These are phyloP conservation scores for Paspalum notatum DNA, from an alignment of 176 grass and related monocot genomes.

Conservation along the genomic window DNA sequence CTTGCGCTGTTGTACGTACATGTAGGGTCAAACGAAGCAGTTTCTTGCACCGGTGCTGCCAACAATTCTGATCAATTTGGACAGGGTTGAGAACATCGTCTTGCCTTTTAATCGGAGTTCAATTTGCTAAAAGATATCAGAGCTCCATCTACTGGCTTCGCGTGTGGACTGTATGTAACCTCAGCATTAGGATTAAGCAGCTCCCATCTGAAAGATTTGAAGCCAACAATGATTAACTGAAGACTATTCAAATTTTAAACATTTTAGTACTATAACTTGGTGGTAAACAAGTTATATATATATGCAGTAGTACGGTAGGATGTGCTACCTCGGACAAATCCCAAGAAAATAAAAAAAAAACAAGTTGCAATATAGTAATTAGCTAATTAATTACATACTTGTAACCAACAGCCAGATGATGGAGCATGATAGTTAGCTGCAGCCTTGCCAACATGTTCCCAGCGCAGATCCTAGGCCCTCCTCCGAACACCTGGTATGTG, in stretches of 20 bases:
- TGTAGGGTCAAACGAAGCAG: not conserved
- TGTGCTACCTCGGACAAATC: not conserved
- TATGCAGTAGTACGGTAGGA: not conserved
- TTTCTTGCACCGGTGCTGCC: not conserved
- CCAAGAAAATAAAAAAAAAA: not conserved
- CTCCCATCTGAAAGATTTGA: slow-evolving; percentile 41
- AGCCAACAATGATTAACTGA: not conserved
- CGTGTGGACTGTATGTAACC: slow-evolving; percentile 11
- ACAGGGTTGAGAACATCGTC: not conserved
- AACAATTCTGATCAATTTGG: no score
- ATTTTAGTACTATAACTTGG: not conserved
- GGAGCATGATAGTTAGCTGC: slow-evolving; percentile 37
- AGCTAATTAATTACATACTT: slow-evolving; percentile 23
- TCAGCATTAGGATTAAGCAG: slow-evolving; percentile 40
- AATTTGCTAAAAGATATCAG: slow-evolving; percentile 21
- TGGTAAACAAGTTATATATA: not conserved
- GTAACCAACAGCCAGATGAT: slow-evolving; percentile 45
- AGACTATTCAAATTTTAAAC: not conserved
- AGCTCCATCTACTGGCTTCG: slow-evolving; percentile 35
- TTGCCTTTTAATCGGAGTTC: not conserved
- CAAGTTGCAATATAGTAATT: not conserved
- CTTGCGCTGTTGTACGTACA: not conserved
- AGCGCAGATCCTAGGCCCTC: slow-evolving; percentile 30
- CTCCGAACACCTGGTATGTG: slow-evolving; percentile 44
- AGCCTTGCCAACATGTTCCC: slow-evolving; percentile 49